Evolutionary conservation across 2,329 filamentous ascomycete genomes (phyloP).

Genomic region (Penicillium sp.): DNA sequence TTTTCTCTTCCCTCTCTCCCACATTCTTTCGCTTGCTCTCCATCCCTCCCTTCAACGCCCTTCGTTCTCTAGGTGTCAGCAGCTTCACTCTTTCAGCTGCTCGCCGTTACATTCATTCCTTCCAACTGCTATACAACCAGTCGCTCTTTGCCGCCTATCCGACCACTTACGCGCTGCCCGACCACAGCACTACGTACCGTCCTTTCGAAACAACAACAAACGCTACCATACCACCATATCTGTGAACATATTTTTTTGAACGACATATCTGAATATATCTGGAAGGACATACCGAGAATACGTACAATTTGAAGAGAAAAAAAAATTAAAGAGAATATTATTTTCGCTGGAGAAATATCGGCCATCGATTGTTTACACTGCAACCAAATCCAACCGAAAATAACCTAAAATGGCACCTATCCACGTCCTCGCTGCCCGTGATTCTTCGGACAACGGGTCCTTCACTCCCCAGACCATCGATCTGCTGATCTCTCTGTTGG

Average conservation of each 20-base stretch:
- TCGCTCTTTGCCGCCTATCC: slow-evolving; percentile 14
- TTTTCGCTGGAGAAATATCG: background rate
- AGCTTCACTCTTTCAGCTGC: slow-evolving; percentile 65
- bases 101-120: slow-evolving; percentile 49
- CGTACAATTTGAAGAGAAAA: background rate
- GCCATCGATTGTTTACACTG: background rate
- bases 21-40: slow-evolving; percentile 16
- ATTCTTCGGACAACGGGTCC: slow-evolving; percentile 41
- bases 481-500: slow-evolving; percentile 74
- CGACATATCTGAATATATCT: background rate
- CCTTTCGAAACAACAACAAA: background rate
- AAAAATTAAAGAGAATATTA: background rate
- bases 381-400: background rate
- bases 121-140: slow-evolving; percentile 20
- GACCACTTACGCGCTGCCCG: slow-evolving; percentile 10
- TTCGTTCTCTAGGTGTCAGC: slow-evolving; percentile 46
- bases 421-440: slow-evolving; percentile 49
- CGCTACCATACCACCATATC: background rate
- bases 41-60: slow-evolving; percentile 2
- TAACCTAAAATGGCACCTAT: slow-evolving; percentile 34
- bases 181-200: background rate
- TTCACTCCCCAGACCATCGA: slow-evolving; percentile 64
- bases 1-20: slow-evolving; percentile 9
- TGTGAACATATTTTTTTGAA: background rate
- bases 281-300: background rate